Base-by-base conservation (phyloP, 169 alveolate species). In the Plasmodium cynomolgi region DNA sequence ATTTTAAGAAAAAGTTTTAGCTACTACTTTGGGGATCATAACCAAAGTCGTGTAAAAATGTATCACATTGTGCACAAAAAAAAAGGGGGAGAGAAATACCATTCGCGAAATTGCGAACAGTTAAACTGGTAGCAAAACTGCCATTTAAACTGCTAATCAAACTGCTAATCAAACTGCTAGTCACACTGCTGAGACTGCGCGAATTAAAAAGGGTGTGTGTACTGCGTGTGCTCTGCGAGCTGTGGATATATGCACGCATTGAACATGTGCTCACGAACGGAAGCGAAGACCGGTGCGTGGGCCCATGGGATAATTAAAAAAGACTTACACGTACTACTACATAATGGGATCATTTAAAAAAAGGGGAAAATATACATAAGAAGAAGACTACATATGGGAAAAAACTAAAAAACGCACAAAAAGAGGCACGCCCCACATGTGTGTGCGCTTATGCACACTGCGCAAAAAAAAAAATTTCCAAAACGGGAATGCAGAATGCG, bases 341-440 rank as follows among this genome's bases (percentile, higher is more conserved):
- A 82, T 41, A 54, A 82, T 54, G 54, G 26, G n/a, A 23, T 56
- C 90, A 82, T 82, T 82, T 82, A 82, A 82, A 82, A 82, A 56
- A 58, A 34, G 26, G 37, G 73, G 72, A 62, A 82, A 80, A 83
- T n/a, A 68, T 68, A 23, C 77, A 68, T 23, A 84, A 44, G 74
- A 84, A 84, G 72, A 26, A 33, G 23, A 41, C 47, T 84, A 72
- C 73, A 41, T 41, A 72, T 58, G 92, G 54, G 72, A 41, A 56
- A 33, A 82, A 82, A 34, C 34, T 33, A 82, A 54, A 82, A 47
- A 82, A 17, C 3, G 31, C 34, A 80, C 34, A 80, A 31, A 71
- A 84, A 26, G 20, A 37, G 31, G 39, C 77, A 68, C 37, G 17
- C 37, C 29, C 47, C 50, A 72, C 31, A 72, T 72, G 31, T 72